A percentile compares a stretch with the other conserved stretches of the same genome.
phyloP scores from a whole-genome alignment of 169 alveolate species.

The Plasmodium knowlesi region DNA sequence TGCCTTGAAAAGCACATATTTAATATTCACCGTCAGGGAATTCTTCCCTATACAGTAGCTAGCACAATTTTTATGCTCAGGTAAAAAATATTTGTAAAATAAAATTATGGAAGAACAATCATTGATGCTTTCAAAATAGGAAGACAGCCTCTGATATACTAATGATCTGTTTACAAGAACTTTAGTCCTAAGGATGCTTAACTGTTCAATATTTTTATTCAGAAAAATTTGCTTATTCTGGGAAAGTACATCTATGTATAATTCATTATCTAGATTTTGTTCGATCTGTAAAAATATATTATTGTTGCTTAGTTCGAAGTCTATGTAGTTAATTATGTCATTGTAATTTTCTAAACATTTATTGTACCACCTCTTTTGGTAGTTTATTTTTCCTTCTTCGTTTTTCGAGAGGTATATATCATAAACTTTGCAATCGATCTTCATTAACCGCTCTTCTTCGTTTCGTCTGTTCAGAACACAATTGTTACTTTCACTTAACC shows the following conservation, averaged over 20 bases:
- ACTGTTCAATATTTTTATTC: conserved; percentile 43
- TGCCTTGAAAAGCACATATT: conserved; percentile 59
- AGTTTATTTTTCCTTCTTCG: conserved; percentile 69
- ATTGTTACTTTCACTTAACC: neutral
- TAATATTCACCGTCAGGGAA: conserved; percentile 20
- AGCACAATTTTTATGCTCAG: neutral
- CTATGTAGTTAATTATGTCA: conserved; percentile 69
- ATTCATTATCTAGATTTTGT: conserved; percentile 53
- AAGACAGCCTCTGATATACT: conserved; percentile 37
- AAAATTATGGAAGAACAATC: conserved; percentile 63
- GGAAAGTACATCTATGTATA: conserved; percentile 51
- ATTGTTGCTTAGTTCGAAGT: conserved; percentile 62
- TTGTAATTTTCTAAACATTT: conserved; percentile 71
- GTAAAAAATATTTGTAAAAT: conserved; percentile 64
- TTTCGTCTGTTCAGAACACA: neutral
- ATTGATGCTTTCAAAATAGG: conserved; percentile 49
- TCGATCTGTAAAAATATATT: conserved; percentile 74
- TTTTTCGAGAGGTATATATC: conserved; percentile 49
- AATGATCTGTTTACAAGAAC: conserved; percentile 65
- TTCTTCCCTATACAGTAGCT: conserved; percentile 11
- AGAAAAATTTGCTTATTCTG: neutral
- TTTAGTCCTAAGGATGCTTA: conserved; percentile 67
- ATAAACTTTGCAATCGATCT: neutral
- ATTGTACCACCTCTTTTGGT: conserved; percentile 36
- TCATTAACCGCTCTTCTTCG: conserved; percentile 3